phyloP scores from a whole-genome alignment of 768 basidiomycete species.

The Butyriboletus loyo region DNA sequence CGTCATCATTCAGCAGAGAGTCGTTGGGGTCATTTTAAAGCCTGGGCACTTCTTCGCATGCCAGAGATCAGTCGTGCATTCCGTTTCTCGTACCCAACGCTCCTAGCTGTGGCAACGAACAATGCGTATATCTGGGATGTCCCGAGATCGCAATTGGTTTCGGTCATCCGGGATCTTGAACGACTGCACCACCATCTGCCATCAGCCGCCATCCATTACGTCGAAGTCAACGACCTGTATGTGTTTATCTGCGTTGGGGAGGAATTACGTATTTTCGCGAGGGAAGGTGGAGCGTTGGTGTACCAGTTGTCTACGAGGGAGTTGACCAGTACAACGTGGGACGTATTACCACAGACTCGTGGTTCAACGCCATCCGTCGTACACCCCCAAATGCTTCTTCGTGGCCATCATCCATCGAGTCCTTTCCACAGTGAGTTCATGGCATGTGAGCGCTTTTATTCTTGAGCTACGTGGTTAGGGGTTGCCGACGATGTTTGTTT shows the following conservation, averaged over 20 bases:
- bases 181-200: slow-evolving; percentile 2
- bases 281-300: slow-evolving; percentile 42
- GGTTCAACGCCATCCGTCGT: slow-evolving; percentile 11
- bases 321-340: slow-evolving; percentile 34
- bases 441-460: slow-evolving; percentile 22
- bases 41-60: slow-evolving; percentile 55
- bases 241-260: slow-evolving; percentile 55
- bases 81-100: slow-evolving; percentile 64
- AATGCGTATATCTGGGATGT: slow-evolving; percentile 64
- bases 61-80: slow-evolving; percentile 51
- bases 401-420: slow-evolving; percentile 1
- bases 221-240: slow-evolving; percentile 58
- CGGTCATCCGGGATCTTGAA: slow-evolving; percentile 33
- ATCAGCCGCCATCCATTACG: slow-evolving; percentile 52
- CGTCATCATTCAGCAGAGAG: slow-evolving; percentile 7
- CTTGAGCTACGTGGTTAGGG: neutral
- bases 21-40: slow-evolving; percentile 51
- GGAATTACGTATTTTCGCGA: slow-evolving; percentile 52
- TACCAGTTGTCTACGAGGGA: slow-evolving; percentile 42
- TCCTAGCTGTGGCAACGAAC: slow-evolving; percentile 47
- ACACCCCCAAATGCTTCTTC: slow-evolving; percentile 21
- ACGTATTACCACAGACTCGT: slow-evolving; percentile 23
- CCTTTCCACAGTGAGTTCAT: slow-evolving; percentile 18
- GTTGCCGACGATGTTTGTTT: slow-evolving; percentile 1
- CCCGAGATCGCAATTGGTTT: slow-evolving; percentile 44